Evolutionary conservation across 2,329 filamentous ascomycete genomes (phyloP).

Genomic region (Pyricularia pennisetigena): DNA sequence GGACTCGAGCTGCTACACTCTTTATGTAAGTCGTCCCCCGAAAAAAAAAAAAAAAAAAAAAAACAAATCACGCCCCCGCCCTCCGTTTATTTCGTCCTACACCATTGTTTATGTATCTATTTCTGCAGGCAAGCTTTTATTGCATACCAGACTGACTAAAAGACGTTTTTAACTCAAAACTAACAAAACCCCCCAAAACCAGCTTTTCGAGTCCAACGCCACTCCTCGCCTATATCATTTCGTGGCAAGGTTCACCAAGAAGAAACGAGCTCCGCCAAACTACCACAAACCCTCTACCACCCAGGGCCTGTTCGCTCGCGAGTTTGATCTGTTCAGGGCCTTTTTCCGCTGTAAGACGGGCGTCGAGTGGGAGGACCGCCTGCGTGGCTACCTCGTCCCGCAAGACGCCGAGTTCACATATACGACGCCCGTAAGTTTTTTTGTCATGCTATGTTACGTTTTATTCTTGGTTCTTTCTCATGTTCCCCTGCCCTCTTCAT

Average conservation of each 20-base stretch:
- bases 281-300: slow-evolving; percentile 28
- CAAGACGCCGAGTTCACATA: not conserved
- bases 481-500: no score
- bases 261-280: slow-evolving; percentile 23
- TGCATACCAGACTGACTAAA: slow-evolving; percentile 5
- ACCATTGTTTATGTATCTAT: no score
- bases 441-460: not conserved
- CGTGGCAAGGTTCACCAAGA: slow-evolving; percentile 39
- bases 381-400: not conserved
- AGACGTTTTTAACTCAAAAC: slow-evolving; percentile 6
- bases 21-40: not conserved
- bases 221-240: slow-evolving; percentile 52
- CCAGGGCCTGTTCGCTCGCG: slow-evolving; percentile 27
- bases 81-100: not conserved
- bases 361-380: slow-evolving; percentile 47
- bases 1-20: not conserved
- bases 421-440: not conserved
- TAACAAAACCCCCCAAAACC: not conserved
- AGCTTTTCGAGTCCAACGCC: slow-evolving; percentile 60
- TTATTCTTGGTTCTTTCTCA: not conserved
- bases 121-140: no score
- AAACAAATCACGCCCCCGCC: not conserved
- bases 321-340: slow-evolving; percentile 39
- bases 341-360: slow-evolving; percentile 52
- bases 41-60: no score